Evolutionary conservation across 306 rosid species (phyloP).

Genomic region (Malus sieversii): DNA sequence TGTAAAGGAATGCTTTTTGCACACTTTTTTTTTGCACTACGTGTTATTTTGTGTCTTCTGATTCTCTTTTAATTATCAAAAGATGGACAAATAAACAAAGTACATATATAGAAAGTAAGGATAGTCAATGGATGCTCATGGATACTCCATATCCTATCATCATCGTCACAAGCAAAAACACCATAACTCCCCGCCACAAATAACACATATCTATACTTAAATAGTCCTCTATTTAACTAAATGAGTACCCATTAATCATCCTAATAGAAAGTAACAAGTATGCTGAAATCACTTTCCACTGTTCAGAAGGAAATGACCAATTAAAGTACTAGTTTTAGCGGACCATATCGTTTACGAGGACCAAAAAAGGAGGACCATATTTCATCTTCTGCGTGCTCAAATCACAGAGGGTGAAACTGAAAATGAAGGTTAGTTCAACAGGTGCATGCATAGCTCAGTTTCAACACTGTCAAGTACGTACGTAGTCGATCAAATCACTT

Average conservation of each 20-base stretch:
- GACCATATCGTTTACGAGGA: background rate
- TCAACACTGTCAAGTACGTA: background rate
- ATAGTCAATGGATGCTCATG: no score
- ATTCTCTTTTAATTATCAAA: background rate
- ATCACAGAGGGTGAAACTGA: background rate
- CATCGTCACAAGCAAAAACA: no score
- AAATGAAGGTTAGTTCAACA: background rate
- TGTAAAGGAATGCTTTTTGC: background rate
- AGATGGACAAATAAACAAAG: background rate
- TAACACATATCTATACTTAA: no score
- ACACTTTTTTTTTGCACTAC: background rate
- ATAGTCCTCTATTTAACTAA: no score
- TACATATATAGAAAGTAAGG: no score
- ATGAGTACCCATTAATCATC: no score
- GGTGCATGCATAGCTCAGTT: background rate
- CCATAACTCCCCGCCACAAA: no score
- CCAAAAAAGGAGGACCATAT: background rate
- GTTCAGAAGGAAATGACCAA: background rate
- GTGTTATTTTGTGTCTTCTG: no score
- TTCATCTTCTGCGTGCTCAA: background rate
- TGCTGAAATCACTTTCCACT: background rate
- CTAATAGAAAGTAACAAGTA: no score
- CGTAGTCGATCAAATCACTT: background rate
- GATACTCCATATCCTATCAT: no score
- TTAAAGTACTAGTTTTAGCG: no score